Conservation (phyloP, 805 yeast species). For the Wickerhamiella occidentalis region DNA sequence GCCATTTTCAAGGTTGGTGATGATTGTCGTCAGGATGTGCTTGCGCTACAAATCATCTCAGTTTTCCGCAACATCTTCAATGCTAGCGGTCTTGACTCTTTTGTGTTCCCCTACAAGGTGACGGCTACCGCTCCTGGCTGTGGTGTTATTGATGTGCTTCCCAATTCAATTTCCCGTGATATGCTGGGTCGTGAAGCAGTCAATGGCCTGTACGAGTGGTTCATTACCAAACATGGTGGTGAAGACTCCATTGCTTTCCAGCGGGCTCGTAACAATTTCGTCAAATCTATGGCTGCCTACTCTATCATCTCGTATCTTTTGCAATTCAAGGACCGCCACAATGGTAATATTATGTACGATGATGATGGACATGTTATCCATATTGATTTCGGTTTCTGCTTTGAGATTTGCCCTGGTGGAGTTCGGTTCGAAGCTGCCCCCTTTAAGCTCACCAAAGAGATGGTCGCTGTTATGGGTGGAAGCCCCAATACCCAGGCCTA, state of each 20-base stretch:
- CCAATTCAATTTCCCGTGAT: constrained; percentile 89
- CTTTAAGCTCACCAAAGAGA: constrained; percentile 88
- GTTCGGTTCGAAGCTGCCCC: constrained; percentile 98
- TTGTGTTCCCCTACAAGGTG: constrained; percentile 85
- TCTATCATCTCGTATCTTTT: constrained; percentile 80
- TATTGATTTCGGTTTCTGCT: constrained; percentile 96
- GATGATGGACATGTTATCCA: constrained; percentile 91
- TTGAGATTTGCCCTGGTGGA: constrained; percentile 98
- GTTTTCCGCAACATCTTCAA: constrained; percentile 87
- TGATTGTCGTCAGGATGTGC: constrained; percentile 94
- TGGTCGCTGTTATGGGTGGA: constrained; percentile 97
- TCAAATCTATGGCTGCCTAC: constrained; percentile 86
- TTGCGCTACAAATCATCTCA: constrained; percentile 83
- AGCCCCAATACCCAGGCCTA: constrained; percentile 71
- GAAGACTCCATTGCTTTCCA: constrained; percentile 84
- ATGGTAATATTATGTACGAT: constrained; percentile 91
- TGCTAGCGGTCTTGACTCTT: constrained; percentile 76
- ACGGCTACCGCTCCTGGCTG: constrained; percentile 99
- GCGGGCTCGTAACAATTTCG: constrained; percentile 80
- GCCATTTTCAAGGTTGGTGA: constrained; percentile 99
- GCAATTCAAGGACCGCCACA: constrained; percentile 75
- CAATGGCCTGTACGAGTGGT: constrained; percentile 89
- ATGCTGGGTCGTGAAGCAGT: constrained; percentile 99
- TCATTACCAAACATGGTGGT: constrained; percentile 85
- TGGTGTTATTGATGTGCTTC: constrained; percentile 96